A percentile compares a stretch with the other conserved stretches of the same genome.
Conservation (phyloP, 352 stramenopile species). For the Globisporangium viniferum region DNA sequence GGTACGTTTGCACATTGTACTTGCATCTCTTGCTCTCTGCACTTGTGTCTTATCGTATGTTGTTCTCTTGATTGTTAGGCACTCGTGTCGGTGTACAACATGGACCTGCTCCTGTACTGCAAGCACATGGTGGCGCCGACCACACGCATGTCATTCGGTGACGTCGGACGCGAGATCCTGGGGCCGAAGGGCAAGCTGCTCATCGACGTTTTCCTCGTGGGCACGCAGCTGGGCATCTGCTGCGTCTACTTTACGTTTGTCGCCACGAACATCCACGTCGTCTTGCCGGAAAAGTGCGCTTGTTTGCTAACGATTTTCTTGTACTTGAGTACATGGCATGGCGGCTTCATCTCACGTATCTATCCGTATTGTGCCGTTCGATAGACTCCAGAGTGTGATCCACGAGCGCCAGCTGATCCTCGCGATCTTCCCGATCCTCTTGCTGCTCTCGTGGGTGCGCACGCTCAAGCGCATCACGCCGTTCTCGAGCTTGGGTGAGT, state of each 20-base stretch:
- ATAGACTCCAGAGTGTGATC: slow-evolving; percentile 49
- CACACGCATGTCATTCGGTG: slow-evolving; percentile 61
- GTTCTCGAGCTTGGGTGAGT: slow-evolving; percentile 64
- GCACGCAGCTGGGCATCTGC: slow-evolving; percentile 77
- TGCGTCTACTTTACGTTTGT: slow-evolving; percentile 86
- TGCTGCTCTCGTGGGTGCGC: slow-evolving; percentile 75
- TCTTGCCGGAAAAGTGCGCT: slow-evolving; percentile 52
- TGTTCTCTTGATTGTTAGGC: slow-evolving; percentile 27
- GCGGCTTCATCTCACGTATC: slow-evolving; percentile 1
- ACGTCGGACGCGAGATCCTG: slow-evolving; percentile 63
- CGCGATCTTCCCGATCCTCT: slow-evolving; percentile 61
- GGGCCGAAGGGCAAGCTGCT: slow-evolving; percentile 56
- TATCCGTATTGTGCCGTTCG: not conserved
- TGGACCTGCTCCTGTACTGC: slow-evolving; percentile 71
- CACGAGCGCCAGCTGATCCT: slow-evolving; percentile 80
- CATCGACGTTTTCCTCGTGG: slow-evolving; percentile 79
- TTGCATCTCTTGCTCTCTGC: not conserved
- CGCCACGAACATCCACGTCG: slow-evolving; percentile 78
- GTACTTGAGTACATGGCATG: too few relatives aligned
- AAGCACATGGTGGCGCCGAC: slow-evolving; percentile 59
- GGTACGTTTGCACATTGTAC: slow-evolving; percentile 21
- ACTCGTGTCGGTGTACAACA: slow-evolving; percentile 80
- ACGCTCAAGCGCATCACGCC: slow-evolving; percentile 72
- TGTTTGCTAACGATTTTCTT: not conserved
- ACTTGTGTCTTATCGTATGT: not conserved